Conservation (phyloP, 352 stramenopile genomes). For the Globisporangium polare region DNA sequence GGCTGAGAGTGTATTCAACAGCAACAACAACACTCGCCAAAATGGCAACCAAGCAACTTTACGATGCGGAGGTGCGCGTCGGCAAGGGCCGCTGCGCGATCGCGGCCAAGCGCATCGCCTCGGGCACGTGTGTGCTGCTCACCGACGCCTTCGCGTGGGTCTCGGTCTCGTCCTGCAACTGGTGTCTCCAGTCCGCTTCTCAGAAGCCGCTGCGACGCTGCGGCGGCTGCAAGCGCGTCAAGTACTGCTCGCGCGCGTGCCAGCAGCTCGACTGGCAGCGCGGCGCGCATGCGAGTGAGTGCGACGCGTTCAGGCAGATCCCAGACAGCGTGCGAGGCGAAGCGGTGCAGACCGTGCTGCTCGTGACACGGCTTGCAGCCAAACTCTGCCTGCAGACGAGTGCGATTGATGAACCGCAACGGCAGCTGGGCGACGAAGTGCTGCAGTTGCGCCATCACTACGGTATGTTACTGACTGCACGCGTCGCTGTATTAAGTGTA, state of each 20-base stretch:
- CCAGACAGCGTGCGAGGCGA: conserved; percentile 6
- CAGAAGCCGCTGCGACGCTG: conserved; percentile 29
- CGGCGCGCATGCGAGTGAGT: conserved; percentile 45
- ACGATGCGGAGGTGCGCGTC: conserved; percentile 21
- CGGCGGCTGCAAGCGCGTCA: conserved; percentile 47
- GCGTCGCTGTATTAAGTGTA: no score
- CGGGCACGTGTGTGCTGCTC: conserved; percentile 31
- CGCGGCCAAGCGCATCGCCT: conserved; percentile 23
- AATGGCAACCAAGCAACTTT: no score
- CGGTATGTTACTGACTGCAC: conserved; percentile 15
- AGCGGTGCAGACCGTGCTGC: conserved; percentile 44
- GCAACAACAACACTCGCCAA: no score
- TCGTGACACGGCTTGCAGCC: conserved; percentile 41
- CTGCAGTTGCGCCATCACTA: conserved; percentile 42
- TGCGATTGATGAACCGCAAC: not conserved
- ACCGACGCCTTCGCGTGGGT: conserved; percentile 27
- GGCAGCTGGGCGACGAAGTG: conserved; percentile 20
- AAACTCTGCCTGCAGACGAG: conserved; percentile 28
- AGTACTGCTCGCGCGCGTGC: conserved; percentile 66
- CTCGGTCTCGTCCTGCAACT: conserved; percentile 40
- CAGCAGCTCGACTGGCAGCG: conserved; percentile 54
- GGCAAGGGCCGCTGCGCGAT: conserved; percentile 47
- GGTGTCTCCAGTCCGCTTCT: conserved; percentile 30
- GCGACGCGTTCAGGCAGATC: conserved; percentile 37
- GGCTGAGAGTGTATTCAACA: no score